These are phyloP conservation scores for Rhododendron griersonianum DNA, from an alignment of 148 eudicot genomes.

Conservation along the genomic window DNA sequence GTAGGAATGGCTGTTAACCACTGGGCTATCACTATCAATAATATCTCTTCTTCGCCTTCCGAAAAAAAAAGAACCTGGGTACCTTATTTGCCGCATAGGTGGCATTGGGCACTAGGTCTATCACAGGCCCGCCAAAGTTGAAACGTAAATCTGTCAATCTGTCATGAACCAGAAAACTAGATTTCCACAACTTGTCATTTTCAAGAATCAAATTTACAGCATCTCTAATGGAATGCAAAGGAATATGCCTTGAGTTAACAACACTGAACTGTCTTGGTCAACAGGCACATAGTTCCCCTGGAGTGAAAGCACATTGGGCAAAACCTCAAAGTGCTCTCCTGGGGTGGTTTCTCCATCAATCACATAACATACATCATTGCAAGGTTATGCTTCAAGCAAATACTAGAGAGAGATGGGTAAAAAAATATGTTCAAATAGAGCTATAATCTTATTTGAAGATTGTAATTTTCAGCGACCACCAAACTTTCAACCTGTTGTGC, in stretches of 20 bases:
- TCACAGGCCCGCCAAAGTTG: neutral
- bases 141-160: neutral
- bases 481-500: neutral
- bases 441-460: neutral
- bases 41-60: too few species aligned
- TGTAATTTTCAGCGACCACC: conserved; percentile 1
- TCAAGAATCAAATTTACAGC: neutral
- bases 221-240: neutral
- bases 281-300: neutral
- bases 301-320: neutral
- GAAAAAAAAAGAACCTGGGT: neutral
- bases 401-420: neutral
- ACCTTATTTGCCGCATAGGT: neutral
- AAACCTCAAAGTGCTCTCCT: neutral
- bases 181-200: neutral
- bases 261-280: neutral
- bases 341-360: neutral
- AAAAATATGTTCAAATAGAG: neutral
- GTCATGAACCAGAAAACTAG: neutral
- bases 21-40: neutral
- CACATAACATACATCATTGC: neutral
- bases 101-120: neutral
- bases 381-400: neutral
- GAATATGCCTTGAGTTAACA: neutral
- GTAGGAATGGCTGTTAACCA: neutral